phyloP scores from a whole-genome alignment of 192 early-diverging fungal genomes.

The Linderina pennispora region DNA sequence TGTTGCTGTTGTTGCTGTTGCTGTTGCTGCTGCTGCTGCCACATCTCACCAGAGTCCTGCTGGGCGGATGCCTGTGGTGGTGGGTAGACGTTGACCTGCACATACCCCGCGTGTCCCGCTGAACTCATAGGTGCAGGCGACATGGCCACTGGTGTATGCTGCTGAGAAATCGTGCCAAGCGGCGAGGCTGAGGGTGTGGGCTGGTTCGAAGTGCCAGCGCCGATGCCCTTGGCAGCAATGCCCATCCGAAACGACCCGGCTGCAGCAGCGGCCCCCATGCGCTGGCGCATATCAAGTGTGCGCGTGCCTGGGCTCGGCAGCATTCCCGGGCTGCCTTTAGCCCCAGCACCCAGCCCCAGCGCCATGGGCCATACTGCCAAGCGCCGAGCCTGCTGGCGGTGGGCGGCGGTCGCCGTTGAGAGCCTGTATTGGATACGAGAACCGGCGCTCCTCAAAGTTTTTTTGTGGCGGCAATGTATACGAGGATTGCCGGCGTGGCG shows the following conservation, averaged over 20 bases:
- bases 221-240: constrained; percentile 8
- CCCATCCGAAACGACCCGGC: not conserved
- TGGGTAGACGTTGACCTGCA: constrained; percentile 41
- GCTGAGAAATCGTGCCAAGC: constrained; percentile 21
- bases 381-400: constrained; percentile 10
- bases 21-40: constrained; percentile 15
- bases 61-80: too few relatives aligned
- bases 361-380: not conserved
- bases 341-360: constrained; percentile 1
- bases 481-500: constrained; percentile 41
- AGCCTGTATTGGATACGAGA: constrained; percentile 38
- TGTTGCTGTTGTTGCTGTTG: constrained; percentile 2
- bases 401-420: constrained; percentile 22
- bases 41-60: constrained; percentile 16
- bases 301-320: constrained; percentile 20
- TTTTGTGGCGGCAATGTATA: constrained; percentile 43
- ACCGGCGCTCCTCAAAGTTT: constrained; percentile 41
- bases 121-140: constrained; percentile 32
- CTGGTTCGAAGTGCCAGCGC: constrained; percentile 16
- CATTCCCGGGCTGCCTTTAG: constrained; percentile 7
- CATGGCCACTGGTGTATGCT: constrained; percentile 37
- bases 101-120: constrained; percentile 7
- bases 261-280: constrained; percentile 2
- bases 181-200: constrained; percentile 42
- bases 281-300: constrained; percentile 29